Conservation (phyloP, 1,284 basidiomycete species). For the Ustilago trichophora region DNA sequence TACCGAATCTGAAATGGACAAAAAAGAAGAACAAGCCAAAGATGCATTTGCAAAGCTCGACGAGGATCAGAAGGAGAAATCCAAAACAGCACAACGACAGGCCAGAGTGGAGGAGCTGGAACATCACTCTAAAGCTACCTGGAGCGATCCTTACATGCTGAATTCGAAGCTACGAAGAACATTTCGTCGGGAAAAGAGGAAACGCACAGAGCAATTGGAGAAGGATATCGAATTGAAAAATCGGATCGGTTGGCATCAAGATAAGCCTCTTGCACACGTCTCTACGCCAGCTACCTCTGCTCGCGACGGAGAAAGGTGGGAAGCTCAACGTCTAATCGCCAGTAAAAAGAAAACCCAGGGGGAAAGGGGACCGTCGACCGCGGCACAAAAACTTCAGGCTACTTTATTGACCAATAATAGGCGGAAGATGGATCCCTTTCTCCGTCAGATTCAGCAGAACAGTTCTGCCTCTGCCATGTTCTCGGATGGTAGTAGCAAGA, state of each 20-base stretch:
- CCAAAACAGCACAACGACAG: constrained; percentile 75
- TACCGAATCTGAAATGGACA: constrained; percentile 52
- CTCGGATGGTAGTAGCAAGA: background rate
- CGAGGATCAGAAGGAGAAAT: constrained; percentile 81
- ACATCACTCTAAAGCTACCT: constrained; percentile 76
- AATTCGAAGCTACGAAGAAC: constrained; percentile 78
- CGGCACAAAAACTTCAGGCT: background rate
- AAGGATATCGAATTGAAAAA: constrained; percentile 77
- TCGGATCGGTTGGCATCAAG: constrained; percentile 54
- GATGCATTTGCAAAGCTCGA: constrained; percentile 89
- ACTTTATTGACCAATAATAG: constrained; percentile 14
- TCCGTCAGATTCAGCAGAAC: background rate
- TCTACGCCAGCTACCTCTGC: background rate
- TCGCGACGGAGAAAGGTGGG: background rate
- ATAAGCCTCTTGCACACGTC: constrained; percentile 8
- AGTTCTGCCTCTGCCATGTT: background rate
- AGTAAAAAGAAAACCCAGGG: background rate
- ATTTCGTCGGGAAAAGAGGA: constrained; percentile 85
- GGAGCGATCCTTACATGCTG: constrained; percentile 83
- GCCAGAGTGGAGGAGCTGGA: constrained; percentile 82
- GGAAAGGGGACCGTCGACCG: background rate
- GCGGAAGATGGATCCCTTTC: constrained; percentile 13
- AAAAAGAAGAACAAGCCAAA: constrained; percentile 68
- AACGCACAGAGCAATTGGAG: constrained; percentile 74
- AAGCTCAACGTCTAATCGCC: background rate